phyloP scores from a whole-genome alignment of 148 eudicot species.

The Salicornia ramosissima region DNA sequence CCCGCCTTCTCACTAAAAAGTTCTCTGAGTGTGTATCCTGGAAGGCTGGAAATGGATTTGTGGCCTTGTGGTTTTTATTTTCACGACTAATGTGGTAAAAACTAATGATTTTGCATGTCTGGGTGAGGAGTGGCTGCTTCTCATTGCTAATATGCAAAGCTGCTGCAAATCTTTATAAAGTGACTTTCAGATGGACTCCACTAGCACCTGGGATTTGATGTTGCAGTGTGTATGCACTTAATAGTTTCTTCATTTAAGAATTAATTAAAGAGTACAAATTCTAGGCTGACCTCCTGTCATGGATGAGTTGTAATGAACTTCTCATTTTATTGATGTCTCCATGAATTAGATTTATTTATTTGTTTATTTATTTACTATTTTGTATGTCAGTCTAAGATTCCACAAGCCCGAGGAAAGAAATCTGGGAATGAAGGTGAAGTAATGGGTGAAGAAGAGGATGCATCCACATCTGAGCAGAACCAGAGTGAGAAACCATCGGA shows the following conservation, averaged over 20 bases:
- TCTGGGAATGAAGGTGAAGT: conserved; percentile 59
- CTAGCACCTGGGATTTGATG: background rate
- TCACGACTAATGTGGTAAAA: background rate
- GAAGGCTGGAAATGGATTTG: background rate
- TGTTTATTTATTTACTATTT: conserved; percentile 7
- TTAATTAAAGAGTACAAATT: too few relatives aligned
- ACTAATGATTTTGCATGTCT: background rate
- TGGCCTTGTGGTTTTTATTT: background rate
- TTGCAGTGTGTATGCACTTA: background rate
- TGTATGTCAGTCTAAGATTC: conserved; percentile 49
- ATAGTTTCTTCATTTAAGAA: background rate
- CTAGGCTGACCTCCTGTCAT: background rate
- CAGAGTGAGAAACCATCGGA: conserved; percentile 54
- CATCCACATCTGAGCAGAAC: conserved; percentile 46
- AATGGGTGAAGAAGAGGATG: conserved; percentile 50
- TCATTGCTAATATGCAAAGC: background rate
- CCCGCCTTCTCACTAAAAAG: too few relatives aligned
- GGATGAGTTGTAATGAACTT: background rate
- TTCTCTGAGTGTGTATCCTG: background rate
- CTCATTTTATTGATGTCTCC: background rate
- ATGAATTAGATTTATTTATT: background rate
- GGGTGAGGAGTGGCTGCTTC: background rate
- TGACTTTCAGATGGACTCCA: background rate
- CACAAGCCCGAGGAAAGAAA: conserved; percentile 56
- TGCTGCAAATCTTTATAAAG: background rate